A percentile compares a stretch with the other conserved stretches of the same genome.
Conservation (phyloP, 1,284 basidiomycete genomes). For the Rugiboletus extremiorientalis region DNA sequence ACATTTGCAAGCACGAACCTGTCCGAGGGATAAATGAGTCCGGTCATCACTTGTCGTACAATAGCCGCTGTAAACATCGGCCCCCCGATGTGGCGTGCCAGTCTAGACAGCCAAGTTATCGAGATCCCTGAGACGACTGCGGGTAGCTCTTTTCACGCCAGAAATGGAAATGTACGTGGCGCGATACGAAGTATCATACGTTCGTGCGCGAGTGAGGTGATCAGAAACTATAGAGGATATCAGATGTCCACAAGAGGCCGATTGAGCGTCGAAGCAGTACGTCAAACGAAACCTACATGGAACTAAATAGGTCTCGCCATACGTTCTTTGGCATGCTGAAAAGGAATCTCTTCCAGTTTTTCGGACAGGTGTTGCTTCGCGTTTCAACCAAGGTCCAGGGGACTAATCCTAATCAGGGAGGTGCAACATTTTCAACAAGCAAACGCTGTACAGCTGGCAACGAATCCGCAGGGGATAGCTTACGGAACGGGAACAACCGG, state of each 20-base stretch:
- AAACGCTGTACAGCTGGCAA: too few species aligned
- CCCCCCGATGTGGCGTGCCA: conserved; percentile 13
- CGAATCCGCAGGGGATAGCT: neutral
- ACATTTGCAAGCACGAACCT: conserved; percentile 19
- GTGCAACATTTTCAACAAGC: conserved; percentile 10
- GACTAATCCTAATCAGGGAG: conserved; percentile 27
- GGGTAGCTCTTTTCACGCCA: conserved; percentile 14
- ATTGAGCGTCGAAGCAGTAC: neutral
- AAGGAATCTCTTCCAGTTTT: conserved; percentile 12
- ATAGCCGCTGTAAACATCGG: conserved; percentile 18
- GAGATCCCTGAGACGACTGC: too few species aligned
- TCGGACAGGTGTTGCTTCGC: conserved; percentile 5
- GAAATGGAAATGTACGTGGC: neutral
- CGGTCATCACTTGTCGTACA: conserved; percentile 22
- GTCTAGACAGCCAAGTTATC: neutral
- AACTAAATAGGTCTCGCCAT: neutral
- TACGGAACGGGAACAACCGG: conserved; percentile 21
- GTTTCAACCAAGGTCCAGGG: conserved; percentile 18
- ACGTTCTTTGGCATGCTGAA: conserved; percentile 4
- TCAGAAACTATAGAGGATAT: conserved; percentile 14
- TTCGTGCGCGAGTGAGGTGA: conserved; percentile 10
- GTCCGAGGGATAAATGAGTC: too few species aligned
- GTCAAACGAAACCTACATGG: neutral
- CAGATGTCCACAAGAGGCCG: neutral
- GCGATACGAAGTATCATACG: conserved; percentile 2